Conservation (phyloP, 2,329 filamentous ascomycete species). For the Neonectria neomacrospora region DNA sequence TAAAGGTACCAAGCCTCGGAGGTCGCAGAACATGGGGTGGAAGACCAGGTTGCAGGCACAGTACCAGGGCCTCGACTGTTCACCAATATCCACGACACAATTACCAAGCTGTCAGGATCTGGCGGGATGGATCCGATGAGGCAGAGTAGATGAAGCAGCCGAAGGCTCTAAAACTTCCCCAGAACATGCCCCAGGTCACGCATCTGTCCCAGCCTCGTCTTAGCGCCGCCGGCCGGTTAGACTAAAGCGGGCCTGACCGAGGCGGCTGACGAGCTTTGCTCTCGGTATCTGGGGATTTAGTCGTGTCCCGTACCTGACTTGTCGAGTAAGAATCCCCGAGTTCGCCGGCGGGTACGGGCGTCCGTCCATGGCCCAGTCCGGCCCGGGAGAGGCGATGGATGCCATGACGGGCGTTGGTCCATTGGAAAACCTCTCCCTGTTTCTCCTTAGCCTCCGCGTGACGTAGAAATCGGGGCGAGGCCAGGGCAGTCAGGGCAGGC, state of each 20-base stretch:
- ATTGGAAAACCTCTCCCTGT: conserved; percentile 4
- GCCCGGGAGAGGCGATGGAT: not conserved
- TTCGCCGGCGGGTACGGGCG: conserved; percentile 4
- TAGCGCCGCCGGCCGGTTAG: conserved; percentile 18
- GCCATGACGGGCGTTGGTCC: not conserved
- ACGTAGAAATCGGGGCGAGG: conserved; percentile 30
- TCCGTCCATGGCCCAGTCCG: conserved; percentile 13
- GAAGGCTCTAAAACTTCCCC: conserved; percentile 17
- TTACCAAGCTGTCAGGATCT: conserved; percentile 24
- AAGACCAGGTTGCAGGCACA: conserved; percentile 11
- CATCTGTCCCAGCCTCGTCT: conserved; percentile 10
- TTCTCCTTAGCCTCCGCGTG: conserved; percentile 34
- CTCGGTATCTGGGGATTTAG: conserved; percentile 2
- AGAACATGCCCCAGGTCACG: conserved; percentile 20
- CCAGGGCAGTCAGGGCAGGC: not conserved
- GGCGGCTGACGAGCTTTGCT: conserved; percentile 3
- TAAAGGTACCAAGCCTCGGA: not conserved
- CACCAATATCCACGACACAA: conserved; percentile 19
- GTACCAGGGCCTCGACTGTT: conserved; percentile 18
- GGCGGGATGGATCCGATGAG: not conserved
- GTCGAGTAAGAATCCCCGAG: conserved; percentile 31
- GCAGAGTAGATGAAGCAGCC: conserved; percentile 12
- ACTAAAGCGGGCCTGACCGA: conserved; percentile 15
- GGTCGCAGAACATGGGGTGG: not conserved
- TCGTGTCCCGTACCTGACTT: conserved; percentile 16